These are phyloP conservation scores for Actinidia polygama DNA, from an alignment of 179 eudicot species.

Conservation along the genomic window DNA sequence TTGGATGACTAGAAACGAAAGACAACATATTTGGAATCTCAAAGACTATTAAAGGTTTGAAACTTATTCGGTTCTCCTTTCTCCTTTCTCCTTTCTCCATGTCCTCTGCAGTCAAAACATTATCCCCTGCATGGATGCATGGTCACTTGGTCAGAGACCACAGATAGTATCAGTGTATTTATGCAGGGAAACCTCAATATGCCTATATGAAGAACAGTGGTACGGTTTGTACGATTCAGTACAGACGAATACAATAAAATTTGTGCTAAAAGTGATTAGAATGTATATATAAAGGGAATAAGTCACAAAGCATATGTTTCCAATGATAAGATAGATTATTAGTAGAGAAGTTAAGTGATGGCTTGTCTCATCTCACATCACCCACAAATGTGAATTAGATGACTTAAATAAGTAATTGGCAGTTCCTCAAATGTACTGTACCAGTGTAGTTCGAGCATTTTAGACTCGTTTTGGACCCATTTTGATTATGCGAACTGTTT, in stretches of 20 bases:
- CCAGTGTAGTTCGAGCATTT: no score
- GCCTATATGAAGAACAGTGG: constrained; percentile 5
- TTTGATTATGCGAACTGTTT: no score
- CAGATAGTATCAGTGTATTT: background rate
- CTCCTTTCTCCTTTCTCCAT: background rate
- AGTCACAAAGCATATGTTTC: background rate
- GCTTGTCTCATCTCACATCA: background rate
- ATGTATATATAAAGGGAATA: background rate
- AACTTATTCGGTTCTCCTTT: constrained; percentile 1
- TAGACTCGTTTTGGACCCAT: no score
- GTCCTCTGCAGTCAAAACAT: constrained; percentile 13
- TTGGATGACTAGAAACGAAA: background rate
- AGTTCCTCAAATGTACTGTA: no score
- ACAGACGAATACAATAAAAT: background rate
- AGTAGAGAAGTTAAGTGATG: background rate
- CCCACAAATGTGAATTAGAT: background rate
- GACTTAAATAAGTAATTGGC: background rate
- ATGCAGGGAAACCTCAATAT: background rate
- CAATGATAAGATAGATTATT: background rate
- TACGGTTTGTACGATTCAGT: constrained; percentile 10
- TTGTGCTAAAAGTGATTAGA: background rate
- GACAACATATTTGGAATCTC: background rate
- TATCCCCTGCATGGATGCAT: constrained; percentile 18
- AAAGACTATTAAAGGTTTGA: background rate
- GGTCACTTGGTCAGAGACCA: constrained; percentile 8